Percentiles rank a stretch among this genome's conserved stretches.
Conservation (phyloP, 148 eudicot genomes). For the Beta vulgaris region DNA sequence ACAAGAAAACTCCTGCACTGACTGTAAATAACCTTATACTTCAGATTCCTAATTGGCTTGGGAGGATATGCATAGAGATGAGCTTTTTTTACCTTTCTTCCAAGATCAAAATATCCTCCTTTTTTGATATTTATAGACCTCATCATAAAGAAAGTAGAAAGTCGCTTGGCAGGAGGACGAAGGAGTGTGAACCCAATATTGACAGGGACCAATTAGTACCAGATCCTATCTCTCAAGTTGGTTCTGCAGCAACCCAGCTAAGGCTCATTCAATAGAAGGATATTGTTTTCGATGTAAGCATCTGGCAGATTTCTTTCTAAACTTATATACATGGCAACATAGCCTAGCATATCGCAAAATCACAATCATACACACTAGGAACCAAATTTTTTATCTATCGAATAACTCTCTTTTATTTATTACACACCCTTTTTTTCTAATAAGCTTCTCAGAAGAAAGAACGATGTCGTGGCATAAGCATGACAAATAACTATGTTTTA, state of each 20-base stretch:
- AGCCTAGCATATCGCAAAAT: background rate
- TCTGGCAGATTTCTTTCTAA: slow-evolving; percentile 16
- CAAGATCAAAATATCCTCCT: background rate
- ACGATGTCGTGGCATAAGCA: too few species aligned
- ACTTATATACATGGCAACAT: background rate
- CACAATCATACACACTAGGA: background rate
- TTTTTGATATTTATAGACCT: background rate
- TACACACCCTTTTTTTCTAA: background rate
- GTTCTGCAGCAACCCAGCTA: background rate
- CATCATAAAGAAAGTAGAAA: background rate
- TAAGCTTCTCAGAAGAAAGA: background rate
- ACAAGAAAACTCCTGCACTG: background rate
- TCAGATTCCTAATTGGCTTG: background rate
- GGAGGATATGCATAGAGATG: slow-evolving; percentile 3
- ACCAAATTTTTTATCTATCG: background rate
- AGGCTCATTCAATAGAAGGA: background rate
- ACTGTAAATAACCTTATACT: background rate
- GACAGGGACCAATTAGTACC: slow-evolving; percentile 5
- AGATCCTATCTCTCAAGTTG: slow-evolving; percentile 1
- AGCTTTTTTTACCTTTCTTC: slow-evolving; percentile 9
- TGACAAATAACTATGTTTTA: background rate
- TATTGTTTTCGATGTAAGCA: background rate
- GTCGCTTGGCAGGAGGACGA: background rate
- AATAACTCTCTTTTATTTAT: background rate
- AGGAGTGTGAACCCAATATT: background rate